Evolutionary conservation across 441 rosid species (phyloP).

Genomic region (Erodium trifolium): DNA sequence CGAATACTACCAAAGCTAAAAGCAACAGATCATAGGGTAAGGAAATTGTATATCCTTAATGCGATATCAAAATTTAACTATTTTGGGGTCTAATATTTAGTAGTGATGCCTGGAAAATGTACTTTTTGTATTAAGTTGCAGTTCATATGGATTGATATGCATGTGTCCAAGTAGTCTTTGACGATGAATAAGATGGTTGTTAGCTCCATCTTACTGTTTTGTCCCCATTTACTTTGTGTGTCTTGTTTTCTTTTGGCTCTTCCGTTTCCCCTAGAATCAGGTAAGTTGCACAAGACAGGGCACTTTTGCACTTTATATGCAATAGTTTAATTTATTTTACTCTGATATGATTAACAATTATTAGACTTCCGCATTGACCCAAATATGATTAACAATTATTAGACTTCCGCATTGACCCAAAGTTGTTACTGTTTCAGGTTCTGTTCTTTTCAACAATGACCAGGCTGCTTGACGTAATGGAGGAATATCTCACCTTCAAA

Average conservation of each 20-base stretch:
- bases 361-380: constrained; percentile 11
- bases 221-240: background rate
- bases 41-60: constrained; percentile 22
- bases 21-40: constrained; percentile 94
- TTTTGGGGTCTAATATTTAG: constrained; percentile 9
- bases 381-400: constrained; percentile 10
- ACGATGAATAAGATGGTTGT: background rate
- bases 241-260: background rate
- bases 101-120: constrained; percentile 8
- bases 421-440: constrained; percentile 39
- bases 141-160: background rate
- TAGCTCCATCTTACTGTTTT: background rate
- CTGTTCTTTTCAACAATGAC: constrained; percentile 98
- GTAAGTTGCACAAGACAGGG: background rate
- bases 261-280: background rate
- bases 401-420: constrained; percentile 14
- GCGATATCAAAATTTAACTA: background rate
- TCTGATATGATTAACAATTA: background rate
- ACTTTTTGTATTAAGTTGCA: background rate
- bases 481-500: constrained; percentile 70
- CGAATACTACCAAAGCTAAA: constrained; percentile 80
- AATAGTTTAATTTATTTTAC: background rate
- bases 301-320: background rate
- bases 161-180: constrained; percentile 1
- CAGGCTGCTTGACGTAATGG: constrained; percentile 93